phyloP scores from a whole-genome alignment of 1,139 yeast genomes.

The Candida dubliniensis region DNA sequence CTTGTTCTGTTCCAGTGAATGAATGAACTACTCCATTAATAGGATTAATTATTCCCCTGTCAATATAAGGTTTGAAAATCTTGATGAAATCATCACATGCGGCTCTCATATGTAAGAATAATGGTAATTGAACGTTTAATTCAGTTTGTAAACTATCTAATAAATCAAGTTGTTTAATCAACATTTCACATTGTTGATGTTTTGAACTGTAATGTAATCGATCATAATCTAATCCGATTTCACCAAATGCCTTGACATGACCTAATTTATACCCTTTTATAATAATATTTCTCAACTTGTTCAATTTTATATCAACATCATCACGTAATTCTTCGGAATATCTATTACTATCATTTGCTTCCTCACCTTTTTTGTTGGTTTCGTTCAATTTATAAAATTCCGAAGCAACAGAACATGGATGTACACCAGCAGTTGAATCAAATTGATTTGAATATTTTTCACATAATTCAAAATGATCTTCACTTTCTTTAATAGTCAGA shows the following conservation, averaged over 20 bases:
- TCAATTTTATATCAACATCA: constrained; percentile 39
- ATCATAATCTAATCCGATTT: constrained; percentile 92
- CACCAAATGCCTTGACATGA: constrained; percentile 78
- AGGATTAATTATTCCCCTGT: constrained; percentile 33
- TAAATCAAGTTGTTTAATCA: constrained; percentile 67
- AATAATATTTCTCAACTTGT: constrained; percentile 50
- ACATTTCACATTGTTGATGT: constrained; percentile 65
- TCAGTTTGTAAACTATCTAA: constrained; percentile 33
- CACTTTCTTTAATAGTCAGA: constrained; percentile 67
- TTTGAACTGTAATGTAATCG: constrained; percentile 73
- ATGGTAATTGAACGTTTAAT: constrained; percentile 57
- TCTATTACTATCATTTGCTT: not conserved
- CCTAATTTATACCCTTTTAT: constrained; percentile 49
- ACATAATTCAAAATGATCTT: constrained; percentile 39
- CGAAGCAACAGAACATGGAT: constrained; percentile 82
- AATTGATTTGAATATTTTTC: constrained; percentile 34
- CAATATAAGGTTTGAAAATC: constrained; percentile 58
- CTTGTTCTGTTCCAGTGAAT: constrained; percentile 80
- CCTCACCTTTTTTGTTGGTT: constrained; percentile 15
- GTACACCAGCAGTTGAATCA: constrained; percentile 85
- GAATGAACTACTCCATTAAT: constrained; percentile 85
- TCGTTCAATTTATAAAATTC: constrained; percentile 38
- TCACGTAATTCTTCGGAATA: constrained; percentile 25
- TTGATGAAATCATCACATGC: constrained; percentile 79
- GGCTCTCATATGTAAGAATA: constrained; percentile 86